Evolutionary conservation across 306 rosid species (phyloP).

Genomic region (Castanopsis chinensis): DNA sequence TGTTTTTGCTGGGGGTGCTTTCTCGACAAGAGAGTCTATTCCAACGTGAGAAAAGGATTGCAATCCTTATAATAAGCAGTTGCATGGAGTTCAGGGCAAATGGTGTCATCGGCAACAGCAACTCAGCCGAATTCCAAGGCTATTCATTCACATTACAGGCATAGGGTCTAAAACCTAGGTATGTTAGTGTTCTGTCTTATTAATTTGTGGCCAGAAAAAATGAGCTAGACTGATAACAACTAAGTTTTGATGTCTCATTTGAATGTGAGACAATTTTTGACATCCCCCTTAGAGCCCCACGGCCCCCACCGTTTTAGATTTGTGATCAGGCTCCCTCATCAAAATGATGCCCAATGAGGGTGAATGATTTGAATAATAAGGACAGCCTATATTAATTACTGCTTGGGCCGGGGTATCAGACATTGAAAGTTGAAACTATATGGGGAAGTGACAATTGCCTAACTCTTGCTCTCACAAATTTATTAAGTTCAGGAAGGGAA

Average conservation of each 20-base stretch:
- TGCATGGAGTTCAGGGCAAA: conserved; percentile 58
- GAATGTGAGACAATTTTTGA: not conserved
- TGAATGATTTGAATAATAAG: not conserved
- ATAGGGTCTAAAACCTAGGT: conserved; percentile 31
- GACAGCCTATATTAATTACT: not conserved
- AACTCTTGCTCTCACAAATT: not conserved
- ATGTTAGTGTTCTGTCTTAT: conserved; percentile 22
- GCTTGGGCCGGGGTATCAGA: no score
- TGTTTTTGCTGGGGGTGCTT: not conserved
- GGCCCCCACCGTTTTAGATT: not conserved
- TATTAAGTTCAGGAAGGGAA: not conserved
- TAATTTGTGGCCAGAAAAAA: conserved; percentile 19
- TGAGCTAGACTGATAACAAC: not conserved
- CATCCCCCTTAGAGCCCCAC: not conserved
- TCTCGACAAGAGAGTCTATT: not conserved
- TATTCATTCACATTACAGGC: not conserved
- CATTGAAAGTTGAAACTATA: no score
- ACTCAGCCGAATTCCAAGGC: conserved; percentile 16
- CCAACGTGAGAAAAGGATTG: not conserved
- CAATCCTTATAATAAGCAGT: conserved; percentile 12
- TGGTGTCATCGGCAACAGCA: conserved; percentile 14
- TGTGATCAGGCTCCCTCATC: not conserved
- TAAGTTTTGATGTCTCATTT: not conserved
- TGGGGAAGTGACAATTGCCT: not conserved
- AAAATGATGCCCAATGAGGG: not conserved